These are phyloP conservation scores for Lichtheimia corymbifera DNA, from an alignment of 371 early-diverging fungal species.

Conservation along the genomic window DNA sequence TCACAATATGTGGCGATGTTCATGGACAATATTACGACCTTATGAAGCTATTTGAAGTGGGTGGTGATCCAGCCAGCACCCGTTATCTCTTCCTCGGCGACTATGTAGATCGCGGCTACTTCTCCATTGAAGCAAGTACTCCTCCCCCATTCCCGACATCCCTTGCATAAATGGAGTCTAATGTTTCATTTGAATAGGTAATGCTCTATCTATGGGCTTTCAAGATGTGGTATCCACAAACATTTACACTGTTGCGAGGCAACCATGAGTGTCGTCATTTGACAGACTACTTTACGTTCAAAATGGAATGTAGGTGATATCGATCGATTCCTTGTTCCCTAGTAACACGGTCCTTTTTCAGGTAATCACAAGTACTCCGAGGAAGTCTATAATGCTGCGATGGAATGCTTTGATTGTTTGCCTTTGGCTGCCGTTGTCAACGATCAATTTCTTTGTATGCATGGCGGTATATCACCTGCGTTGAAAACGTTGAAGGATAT, in stretches of 20 bases:
- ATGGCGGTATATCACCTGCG: constrained; percentile 98
- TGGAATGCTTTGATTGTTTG: constrained; percentile 93
- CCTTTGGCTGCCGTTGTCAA: constrained; percentile 96
- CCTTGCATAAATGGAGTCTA: no score
- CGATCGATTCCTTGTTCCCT: constrained; percentile 1
- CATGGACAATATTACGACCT: constrained; percentile 99
- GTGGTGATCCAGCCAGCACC: constrained; percentile 89
- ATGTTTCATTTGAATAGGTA: constrained; percentile 26
- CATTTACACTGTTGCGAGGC: constrained; percentile 92
- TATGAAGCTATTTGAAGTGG: constrained; percentile 97
- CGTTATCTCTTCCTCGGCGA: constrained; percentile 95
- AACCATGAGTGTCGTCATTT: constrained; percentile 98
- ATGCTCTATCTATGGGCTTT: constrained; percentile 86
- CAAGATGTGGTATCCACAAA: constrained; percentile 92
- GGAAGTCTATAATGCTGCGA: constrained; percentile 87
- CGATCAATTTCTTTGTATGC: constrained; percentile 96
- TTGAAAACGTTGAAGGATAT: constrained; percentile 86
- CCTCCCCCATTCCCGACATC: no score
- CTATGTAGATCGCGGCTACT: constrained; percentile 97
- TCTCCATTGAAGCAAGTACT: constrained; percentile 67
- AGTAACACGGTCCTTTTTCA: constrained; percentile 30
- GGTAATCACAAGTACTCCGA: constrained; percentile 94
- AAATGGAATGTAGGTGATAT: constrained; percentile 81
- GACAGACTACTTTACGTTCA: constrained; percentile 98
- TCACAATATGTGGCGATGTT: constrained; percentile 98